Conservation (phyloP, 31 red algal species). For the Odonthalia washingtoniensis region DNA sequence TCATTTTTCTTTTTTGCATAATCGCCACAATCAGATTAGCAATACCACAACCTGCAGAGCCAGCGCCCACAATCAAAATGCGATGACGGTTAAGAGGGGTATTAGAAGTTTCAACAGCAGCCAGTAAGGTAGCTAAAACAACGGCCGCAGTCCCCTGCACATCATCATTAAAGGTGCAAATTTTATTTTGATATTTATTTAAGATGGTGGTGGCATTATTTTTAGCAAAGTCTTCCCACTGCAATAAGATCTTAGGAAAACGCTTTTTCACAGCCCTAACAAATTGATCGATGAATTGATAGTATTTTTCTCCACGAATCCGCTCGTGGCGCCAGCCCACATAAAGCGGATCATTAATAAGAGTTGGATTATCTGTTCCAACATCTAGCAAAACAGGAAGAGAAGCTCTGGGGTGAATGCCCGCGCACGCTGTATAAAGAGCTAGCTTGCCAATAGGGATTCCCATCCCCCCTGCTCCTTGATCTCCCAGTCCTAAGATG, state of each 20-base stretch:
- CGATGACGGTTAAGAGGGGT: constrained; percentile 64
- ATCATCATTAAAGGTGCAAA: constrained; percentile 97
- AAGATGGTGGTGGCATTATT: constrained; percentile 85
- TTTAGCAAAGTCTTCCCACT: constrained; percentile 98
- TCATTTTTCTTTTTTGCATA: constrained; percentile 45
- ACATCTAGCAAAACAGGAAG: constrained; percentile 93
- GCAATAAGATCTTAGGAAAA: constrained; percentile 72
- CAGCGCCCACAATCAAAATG: constrained; percentile 89
- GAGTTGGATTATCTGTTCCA: constrained; percentile 80
- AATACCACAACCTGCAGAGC: constrained; percentile 92
- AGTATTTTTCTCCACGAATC: constrained; percentile 75
- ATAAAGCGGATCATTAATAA: constrained; percentile 81
- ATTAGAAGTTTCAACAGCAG: constrained; percentile 76
- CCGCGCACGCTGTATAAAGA: constrained; percentile 85
- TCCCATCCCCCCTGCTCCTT: constrained; percentile 82
- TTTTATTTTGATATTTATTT: constrained; percentile 62
- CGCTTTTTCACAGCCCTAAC: constrained; percentile 67
- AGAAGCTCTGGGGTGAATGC: constrained; percentile 66
- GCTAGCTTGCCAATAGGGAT: constrained; percentile 94
- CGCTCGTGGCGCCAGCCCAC: constrained; percentile 68
- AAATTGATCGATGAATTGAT: constrained; percentile 86
- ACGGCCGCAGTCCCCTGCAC: constrained; percentile 98
- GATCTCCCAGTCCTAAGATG: constrained; percentile 88
- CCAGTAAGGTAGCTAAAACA: constrained; percentile 80
- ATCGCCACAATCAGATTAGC: constrained; percentile 74